These are phyloP conservation scores for Pichia manshurica DNA, from an alignment of 805 yeast genomes.

Conservation along the genomic window DNA sequence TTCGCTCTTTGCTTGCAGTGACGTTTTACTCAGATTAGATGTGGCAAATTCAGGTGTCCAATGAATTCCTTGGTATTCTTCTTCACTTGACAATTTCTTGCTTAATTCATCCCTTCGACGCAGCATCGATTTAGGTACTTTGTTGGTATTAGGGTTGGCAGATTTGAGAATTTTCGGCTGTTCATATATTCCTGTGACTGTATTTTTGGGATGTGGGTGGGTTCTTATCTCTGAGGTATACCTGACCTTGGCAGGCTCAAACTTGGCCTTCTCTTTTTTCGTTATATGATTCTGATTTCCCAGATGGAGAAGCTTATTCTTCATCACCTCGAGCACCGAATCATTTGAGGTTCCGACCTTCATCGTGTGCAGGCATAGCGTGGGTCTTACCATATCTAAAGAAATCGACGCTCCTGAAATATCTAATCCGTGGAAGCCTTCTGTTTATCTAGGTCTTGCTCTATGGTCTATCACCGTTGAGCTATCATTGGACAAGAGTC, in stretches of 20 bases:
- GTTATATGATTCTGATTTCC: background rate
- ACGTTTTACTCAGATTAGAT: conserved; percentile 1
- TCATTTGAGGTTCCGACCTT: background rate
- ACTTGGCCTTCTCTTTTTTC: background rate
- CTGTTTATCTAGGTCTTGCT: too few species aligned
- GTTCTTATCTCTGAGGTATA: conserved; percentile 2
- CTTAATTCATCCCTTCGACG: background rate
- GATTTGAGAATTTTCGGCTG: background rate
- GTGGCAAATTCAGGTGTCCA: conserved; percentile 6
- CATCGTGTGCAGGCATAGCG: too few species aligned
- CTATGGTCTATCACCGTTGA: too few species aligned
- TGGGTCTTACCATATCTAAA: too few species aligned
- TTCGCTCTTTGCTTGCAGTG: conserved; percentile 14
- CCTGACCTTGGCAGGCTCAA: background rate
- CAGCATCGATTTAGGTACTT: conserved; percentile 8
- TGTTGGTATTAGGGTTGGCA: background rate
- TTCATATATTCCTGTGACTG: conserved; percentile 4
- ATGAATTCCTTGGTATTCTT: conserved; percentile 1
- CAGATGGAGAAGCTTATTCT: background rate
- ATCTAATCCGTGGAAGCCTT: too few species aligned
- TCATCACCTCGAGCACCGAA: conserved; percentile 2
- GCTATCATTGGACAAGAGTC: too few species aligned
- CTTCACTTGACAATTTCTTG: background rate
- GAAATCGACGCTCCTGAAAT: too few species aligned
- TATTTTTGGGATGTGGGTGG: conserved; percentile 3